Evolutionary conservation across 257 asterid species (phyloP).

Genomic region (Solanum bulbocastanum): DNA sequence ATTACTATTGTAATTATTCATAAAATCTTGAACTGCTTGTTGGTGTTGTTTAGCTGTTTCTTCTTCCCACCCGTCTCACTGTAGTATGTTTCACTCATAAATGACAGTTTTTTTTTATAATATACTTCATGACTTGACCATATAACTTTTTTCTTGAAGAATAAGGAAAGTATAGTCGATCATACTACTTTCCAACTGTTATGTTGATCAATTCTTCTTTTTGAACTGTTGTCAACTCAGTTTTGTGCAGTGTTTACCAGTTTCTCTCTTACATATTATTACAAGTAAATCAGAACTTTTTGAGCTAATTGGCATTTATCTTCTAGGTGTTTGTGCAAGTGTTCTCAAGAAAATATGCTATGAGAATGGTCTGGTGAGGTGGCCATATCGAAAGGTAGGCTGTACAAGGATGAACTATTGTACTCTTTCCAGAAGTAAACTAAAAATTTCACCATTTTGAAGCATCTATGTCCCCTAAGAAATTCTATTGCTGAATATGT

Average conservation of each 20-base stretch:
- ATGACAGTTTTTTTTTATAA: background rate
- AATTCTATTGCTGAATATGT: background rate
- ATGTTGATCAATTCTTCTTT: background rate
- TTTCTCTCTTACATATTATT: background rate
- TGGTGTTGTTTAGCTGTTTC: background rate
- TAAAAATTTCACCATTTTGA: background rate
- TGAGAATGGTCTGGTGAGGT: slow-evolving; percentile 55
- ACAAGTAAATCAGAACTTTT: background rate
- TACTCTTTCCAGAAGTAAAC: background rate
- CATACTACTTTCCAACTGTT: background rate
- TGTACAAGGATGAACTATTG: background rate
- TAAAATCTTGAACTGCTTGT: background rate
- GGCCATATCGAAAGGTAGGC: slow-evolving; percentile 64
- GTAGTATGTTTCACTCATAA: background rate
- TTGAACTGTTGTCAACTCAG: background rate
- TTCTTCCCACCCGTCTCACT: background rate
- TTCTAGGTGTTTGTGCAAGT: slow-evolving; percentile 54
- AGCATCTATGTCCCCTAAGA: background rate
- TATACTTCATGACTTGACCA: background rate
- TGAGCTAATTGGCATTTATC: slow-evolving; percentile 1
- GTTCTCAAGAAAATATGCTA: slow-evolving; percentile 52
- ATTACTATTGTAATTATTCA: background rate
- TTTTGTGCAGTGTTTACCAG: background rate
- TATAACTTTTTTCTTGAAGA: background rate
- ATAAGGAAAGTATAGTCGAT: background rate